These are phyloP conservation scores for Backusella liffmaniae DNA, from an alignment of 192 early-diverging fungal species.

Conservation along the genomic window DNA sequence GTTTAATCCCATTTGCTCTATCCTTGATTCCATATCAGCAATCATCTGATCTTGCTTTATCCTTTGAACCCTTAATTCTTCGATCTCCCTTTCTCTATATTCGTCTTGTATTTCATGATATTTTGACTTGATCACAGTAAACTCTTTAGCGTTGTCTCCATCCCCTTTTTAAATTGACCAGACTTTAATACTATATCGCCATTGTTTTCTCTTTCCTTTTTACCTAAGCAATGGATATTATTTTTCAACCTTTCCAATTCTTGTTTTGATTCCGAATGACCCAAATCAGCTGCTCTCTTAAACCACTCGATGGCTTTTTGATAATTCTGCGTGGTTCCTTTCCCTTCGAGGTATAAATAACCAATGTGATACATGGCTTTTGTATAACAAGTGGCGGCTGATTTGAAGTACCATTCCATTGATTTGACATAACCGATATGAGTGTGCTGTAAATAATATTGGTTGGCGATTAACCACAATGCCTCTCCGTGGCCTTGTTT, in stretches of 20 bases:
- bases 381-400: not conserved
- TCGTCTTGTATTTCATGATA: not conserved
- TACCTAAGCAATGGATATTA: not conserved
- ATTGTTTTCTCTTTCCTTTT: not conserved
- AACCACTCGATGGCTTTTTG: not conserved
- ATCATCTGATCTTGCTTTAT: not conserved
- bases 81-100: not conserved
- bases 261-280: not conserved
- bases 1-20: not conserved
- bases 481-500: not conserved
- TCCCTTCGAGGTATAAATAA: not conserved
- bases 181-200: not conserved
- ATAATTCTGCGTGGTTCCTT: not conserved
- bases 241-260: not conserved
- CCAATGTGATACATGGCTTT: not conserved
- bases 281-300: not conserved
- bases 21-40: not conserved
- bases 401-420: constrained; percentile 1
- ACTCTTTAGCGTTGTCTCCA: not conserved
- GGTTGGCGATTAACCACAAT: not conserved
- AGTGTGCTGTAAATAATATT: not conserved
- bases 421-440: not conserved
- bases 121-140: not conserved
- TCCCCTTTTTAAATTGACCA: not conserved
- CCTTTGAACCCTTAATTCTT: constrained; percentile 5